A percentile compares a stretch with the other conserved stretches of the same genome.
Evolutionary conservation across 495 filamentous ascomycete species (phyloP).

Genomic region (Penicillium goetzii): DNA sequence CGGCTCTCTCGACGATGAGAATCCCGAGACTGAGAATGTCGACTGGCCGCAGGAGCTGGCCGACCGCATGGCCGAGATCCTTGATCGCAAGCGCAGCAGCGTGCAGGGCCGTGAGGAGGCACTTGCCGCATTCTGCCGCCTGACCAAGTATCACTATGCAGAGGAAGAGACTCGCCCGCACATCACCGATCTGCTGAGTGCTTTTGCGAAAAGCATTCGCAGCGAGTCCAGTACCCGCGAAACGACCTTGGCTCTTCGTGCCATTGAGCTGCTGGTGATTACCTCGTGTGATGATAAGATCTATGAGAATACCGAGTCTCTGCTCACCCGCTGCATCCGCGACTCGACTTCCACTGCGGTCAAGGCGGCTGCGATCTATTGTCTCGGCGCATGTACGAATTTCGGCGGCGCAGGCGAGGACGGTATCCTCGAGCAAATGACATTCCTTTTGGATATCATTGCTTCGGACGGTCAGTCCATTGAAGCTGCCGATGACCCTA

Average conservation of each 20-base stretch:
- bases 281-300: conserved; percentile 71
- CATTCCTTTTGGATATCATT: conserved; percentile 82
- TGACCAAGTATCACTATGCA: conserved; percentile 74
- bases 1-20: conserved; percentile 63
- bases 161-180: conserved; percentile 65
- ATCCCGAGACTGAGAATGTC: conserved; percentile 57
- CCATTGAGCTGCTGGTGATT: conserved; percentile 75
- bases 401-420: conserved; percentile 77
- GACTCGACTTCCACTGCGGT: conserved; percentile 65
- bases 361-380: conserved; percentile 77
- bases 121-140: conserved; percentile 68
- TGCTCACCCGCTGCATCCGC: conserved; percentile 71
- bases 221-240: conserved; percentile 73
- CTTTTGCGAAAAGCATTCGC: conserved; percentile 75
- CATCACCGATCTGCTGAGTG: conserved; percentile 66
- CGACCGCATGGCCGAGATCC: conserved; percentile 76
- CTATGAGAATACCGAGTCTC: conserved; percentile 64
- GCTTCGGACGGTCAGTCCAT: conserved; percentile 80
- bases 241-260: conserved; percentile 68
- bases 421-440: conserved; percentile 76
- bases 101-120: conserved; percentile 77
- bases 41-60: conserved; percentile 69
- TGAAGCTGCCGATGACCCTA: conserved; percentile 71
- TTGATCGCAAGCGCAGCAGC: conserved; percentile 84
- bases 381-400: conserved; percentile 71